Evolutionary conservation across 2,329 filamentous ascomycete genomes (phyloP).

Genomic region (Harringtonia aguacate): DNA sequence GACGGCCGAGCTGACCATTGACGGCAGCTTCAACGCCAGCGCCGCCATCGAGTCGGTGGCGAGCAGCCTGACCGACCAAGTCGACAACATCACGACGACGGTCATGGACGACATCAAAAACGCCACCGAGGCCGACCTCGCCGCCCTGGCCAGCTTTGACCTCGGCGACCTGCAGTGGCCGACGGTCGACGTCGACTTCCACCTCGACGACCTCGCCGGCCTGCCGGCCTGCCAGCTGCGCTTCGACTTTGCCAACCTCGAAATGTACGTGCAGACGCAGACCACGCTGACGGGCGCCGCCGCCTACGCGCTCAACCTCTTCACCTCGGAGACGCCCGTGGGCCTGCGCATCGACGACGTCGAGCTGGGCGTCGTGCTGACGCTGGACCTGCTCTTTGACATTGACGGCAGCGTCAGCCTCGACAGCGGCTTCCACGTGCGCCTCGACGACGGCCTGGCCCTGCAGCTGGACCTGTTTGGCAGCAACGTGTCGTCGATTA

Average conservation of each 20-base stretch:
- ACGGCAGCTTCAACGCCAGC: conserved; percentile 1
- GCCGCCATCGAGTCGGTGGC: background rate
- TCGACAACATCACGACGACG: conserved; percentile 14
- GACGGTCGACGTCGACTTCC: conserved; percentile 26
- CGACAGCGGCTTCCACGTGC: conserved; percentile 43
- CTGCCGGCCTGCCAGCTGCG: conserved; percentile 31
- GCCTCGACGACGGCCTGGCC: conserved; percentile 36
- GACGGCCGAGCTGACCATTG: conserved; percentile 1
- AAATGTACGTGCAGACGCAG: conserved; percentile 39
- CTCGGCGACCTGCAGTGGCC: conserved; percentile 7
- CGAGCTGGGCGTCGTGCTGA: conserved; percentile 34
- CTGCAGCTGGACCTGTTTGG: conserved; percentile 40
- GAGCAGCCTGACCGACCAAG: background rate
- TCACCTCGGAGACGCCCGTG: conserved; percentile 29
- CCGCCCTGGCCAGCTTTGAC: background rate
- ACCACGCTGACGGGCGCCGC: conserved; percentile 28
- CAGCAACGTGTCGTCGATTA: conserved; percentile 33
- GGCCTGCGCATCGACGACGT: conserved; percentile 30
- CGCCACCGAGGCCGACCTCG: conserved; percentile 15
- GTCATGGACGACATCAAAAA: conserved; percentile 21
- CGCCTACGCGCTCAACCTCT: conserved; percentile 38
- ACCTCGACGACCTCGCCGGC: conserved; percentile 26
- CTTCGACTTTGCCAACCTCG: conserved; percentile 38
- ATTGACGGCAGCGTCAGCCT: conserved; percentile 36
- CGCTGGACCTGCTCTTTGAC: conserved; percentile 40